Base-by-base conservation (phyloP, 192 early-diverging fungal genomes). In the Umbelopsis sp. region DNA sequence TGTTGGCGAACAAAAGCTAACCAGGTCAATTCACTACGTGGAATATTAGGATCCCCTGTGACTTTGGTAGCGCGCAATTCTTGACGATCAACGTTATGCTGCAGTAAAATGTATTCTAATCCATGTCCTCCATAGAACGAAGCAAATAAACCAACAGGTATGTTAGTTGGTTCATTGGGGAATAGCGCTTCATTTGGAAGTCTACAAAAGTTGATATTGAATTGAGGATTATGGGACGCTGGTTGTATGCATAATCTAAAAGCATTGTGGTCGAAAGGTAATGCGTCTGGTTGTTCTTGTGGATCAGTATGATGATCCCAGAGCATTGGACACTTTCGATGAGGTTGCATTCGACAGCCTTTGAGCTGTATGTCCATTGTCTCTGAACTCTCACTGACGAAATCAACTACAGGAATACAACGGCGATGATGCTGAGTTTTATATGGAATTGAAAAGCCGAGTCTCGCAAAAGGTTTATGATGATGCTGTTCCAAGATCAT, bases 101-200 rank as follows among this genome's bases (percentile, higher is more conserved):
- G 31, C 31, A 62, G 26, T 34, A 29, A 32, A 6, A 62, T 26
- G 17, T 62, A 62, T n/a, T 62, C 56, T 14, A 62, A 32, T 0
- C 32, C 56, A 62, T 62, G 56, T 11, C 56, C 31, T 6, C 56
- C 56, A 62, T 62, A 34, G 14, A 62, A 62, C 16, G 56, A 62
- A 17, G 26, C 31, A 31, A 36, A 62, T 29, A 62, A 12, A 0
- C 56, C 31, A 32, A 32, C 31, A 17, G 56, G 56, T 14, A 62
- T 17, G 12, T 1, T 7, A 20, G 56, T 29, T 29, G 6, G 24
- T 7, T 29, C 31, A 12, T 26, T 7, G 34, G 56, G 56, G 31
- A 59, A 59, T 59, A 59, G 14, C 2, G 54, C 12, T 0, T 59
- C 31, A 32, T 7, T 59, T 8, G 26, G 16, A 20, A 59, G 31